phyloP scores from a whole-genome alignment of 2,329 filamentous ascomycete species.

The Neofusicoccum cordaticola region DNA sequence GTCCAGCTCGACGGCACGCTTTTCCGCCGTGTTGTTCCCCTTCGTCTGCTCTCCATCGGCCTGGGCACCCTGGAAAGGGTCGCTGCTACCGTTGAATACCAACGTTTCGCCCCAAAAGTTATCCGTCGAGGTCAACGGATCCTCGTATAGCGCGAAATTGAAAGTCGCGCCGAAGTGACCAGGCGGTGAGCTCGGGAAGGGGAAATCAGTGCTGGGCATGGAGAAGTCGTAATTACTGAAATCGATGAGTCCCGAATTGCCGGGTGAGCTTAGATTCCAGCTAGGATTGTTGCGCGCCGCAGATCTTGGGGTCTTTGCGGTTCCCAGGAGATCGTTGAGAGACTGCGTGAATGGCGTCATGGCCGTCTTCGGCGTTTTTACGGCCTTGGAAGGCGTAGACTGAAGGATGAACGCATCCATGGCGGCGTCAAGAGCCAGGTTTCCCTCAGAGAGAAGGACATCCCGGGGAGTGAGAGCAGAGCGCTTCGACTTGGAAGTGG shows the following conservation, averaged over 20 bases:
- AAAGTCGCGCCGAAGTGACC: constrained; percentile 16
- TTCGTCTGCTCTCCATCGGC: constrained; percentile 13
- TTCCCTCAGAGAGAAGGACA: constrained; percentile 18
- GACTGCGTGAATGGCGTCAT: constrained; percentile 61
- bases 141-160: constrained; percentile 37
- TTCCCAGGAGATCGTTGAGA: constrained; percentile 62
- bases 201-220: constrained; percentile 36
- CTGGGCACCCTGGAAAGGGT: constrained; percentile 22
- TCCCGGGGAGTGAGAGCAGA: constrained; percentile 34
- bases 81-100: constrained; percentile 31
- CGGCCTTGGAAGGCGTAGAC: constrained; percentile 36
- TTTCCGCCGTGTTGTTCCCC: constrained; percentile 25
- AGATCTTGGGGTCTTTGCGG: constrained; percentile 7
- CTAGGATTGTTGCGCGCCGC: neutral
- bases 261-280: constrained; percentile 7
- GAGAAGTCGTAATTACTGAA: constrained; percentile 28
- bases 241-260: neutral
- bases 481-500: constrained; percentile 39
- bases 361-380: constrained; percentile 28
- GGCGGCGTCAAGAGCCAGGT: constrained; percentile 18
- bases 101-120: constrained; percentile 23
- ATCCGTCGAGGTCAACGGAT: constrained; percentile 31
- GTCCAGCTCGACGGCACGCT: constrained; percentile 33
- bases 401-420: constrained; percentile 38
- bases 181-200: constrained; percentile 33